Conservation (phyloP, 2,329 filamentous ascomycete species). For the Colletotrichum sp. region DNA sequence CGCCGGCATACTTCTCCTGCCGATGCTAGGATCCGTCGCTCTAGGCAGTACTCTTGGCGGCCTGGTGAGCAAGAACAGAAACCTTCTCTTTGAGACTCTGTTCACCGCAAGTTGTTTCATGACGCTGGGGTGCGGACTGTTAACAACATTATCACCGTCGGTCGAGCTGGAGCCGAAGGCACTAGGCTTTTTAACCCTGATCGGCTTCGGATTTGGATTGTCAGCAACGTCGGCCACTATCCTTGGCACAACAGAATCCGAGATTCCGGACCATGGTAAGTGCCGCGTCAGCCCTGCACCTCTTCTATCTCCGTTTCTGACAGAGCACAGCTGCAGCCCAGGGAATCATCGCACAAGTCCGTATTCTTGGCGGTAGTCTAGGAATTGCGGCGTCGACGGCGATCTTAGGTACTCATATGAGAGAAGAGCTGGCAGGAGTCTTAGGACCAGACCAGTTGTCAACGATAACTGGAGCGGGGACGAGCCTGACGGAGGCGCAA, state of each 20-base stretch:
- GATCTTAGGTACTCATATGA: conserved; percentile 40
- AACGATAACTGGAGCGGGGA: conserved; percentile 26
- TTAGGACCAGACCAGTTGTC: conserved; percentile 32
- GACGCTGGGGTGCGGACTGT: conserved; percentile 50
- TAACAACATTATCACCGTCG: conserved; percentile 39
- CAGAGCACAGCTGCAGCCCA: conserved; percentile 51
- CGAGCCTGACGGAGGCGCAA: conserved; percentile 30
- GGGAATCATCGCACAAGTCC: conserved; percentile 55
- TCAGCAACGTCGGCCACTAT: conserved; percentile 54
- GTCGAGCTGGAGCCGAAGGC: conserved; percentile 46
- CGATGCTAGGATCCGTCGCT: conserved; percentile 55
- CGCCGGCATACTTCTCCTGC: conserved; percentile 57
- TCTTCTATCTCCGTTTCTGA: neutral
- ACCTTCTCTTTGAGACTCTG: conserved; percentile 49
- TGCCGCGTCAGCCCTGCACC: neutral
- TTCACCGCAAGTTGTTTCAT: conserved; percentile 46
- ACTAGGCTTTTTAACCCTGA: conserved; percentile 54
- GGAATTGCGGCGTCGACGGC: conserved; percentile 59
- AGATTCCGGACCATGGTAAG: conserved; percentile 51
- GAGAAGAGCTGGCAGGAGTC: conserved; percentile 30
- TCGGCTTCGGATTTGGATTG: conserved; percentile 59
- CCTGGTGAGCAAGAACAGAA: conserved; percentile 44
- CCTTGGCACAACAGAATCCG: conserved; percentile 45
- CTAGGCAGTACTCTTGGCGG: conserved; percentile 49
- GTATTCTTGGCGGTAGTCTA: conserved; percentile 59